phyloP scores from a whole-genome alignment of 2,329 filamentous ascomycete species.

The Apiospora arundinis region DNA sequence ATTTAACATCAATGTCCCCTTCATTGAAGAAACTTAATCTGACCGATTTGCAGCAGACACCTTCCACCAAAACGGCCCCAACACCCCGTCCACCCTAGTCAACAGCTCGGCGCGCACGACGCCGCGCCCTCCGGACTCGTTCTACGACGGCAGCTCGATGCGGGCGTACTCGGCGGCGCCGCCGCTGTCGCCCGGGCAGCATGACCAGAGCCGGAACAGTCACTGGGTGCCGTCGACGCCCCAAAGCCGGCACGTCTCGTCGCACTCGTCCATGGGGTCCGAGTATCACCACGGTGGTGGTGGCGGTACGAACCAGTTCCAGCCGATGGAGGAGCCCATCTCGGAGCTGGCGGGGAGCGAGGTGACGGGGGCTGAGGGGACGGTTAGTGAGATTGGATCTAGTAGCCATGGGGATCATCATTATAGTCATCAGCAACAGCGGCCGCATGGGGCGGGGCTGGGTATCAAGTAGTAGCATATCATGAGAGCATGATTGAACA shows the following conservation, averaged over 20 bases:
- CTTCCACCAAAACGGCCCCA: background rate
- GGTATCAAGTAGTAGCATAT: background rate
- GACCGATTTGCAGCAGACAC: background rate
- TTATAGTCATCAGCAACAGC: background rate
- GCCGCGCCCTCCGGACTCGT: background rate
- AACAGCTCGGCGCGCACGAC: conserved; percentile 2
- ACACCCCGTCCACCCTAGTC: background rate
- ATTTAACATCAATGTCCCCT: too few relatives aligned
- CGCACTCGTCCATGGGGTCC: background rate
- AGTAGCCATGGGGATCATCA: background rate
- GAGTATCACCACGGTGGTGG: background rate
- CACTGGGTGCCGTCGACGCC: background rate
- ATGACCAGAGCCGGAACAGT: background rate
- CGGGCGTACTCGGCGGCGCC: conserved; percentile 1
- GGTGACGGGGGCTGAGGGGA: background rate
- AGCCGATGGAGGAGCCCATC: background rate
- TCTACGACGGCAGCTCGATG: background rate
- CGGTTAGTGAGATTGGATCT: background rate
- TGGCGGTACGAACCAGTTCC: background rate
- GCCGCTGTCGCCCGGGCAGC: background rate
- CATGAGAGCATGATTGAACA: background rate
- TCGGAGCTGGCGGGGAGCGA: background rate
- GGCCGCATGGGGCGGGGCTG: background rate
- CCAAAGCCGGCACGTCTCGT: background rate
- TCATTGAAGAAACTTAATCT: background rate